Base-by-base conservation (phyloP, 441 rosid genomes). In the Brassica balearica region DNA sequence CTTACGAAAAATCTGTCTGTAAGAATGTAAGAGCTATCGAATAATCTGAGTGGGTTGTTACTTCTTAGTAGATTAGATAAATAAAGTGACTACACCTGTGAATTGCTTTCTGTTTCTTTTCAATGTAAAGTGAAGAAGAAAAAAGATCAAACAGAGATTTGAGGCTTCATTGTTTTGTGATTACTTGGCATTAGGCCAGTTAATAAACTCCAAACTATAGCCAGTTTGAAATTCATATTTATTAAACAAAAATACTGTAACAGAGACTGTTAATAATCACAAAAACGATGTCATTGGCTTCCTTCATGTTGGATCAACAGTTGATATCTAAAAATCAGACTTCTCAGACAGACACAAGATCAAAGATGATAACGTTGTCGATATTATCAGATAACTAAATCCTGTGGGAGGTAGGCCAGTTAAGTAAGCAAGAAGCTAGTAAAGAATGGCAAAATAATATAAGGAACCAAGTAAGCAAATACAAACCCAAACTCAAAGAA, bases 1-100 rank as follows among this genome's bases (percentile, higher is more conserved):
- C 65, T 61, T 61, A 59, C 1, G n/a, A 58, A 51, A 15, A 77
- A 77, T 12, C 32, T 71, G 48, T 64, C 15, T 70, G 15, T 69
- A 60, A 68, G 51, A 11, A 60, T 71, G 14, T 22, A 60, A 41
- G 56, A 11, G n/a, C 41, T 41, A 22, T 17, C 17, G 3, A 15
- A 1, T 29, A 48, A 68, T 48, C 32, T 68, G 22, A 48, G 61
- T 68, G 72, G 68, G 68, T 65, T 15, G 60, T 66, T 65, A 38
- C 27, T 38, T 59, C 14, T 59, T 60, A 3, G 64, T 11, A 22
- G 64, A 60, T 60, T 10, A 19, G 15, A 36, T 29, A 68, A 14
- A 38, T 27, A 1, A 51, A 19, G 48, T 56, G 29, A 3, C 14
- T 8, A 68, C 14, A 10, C 2, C n/a, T 51, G 48, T 69, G 43